Percentiles rank a stretch among this genome's conserved stretches.
phyloP scores from a whole-genome alignment of 2,329 filamentous ascomycete species.

The Nakataea oryzae region DNA sequence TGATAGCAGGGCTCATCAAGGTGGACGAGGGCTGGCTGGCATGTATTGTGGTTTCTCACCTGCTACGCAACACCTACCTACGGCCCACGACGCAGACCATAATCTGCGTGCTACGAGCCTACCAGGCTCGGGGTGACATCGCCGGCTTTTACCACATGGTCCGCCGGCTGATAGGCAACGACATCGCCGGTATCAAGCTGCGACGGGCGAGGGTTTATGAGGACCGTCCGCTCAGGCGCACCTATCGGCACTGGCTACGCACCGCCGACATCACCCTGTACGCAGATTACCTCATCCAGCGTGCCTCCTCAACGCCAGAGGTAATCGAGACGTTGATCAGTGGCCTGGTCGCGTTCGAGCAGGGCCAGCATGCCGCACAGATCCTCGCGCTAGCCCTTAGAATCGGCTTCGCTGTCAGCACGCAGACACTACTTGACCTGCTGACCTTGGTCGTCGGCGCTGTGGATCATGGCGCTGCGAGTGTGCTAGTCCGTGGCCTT shows the following conservation, averaged over 20 bases:
- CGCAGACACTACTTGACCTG: conserved; percentile 27
- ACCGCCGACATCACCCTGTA: conserved; percentile 11
- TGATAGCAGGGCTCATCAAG: conserved; percentile 56
- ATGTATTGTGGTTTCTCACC: conserved; percentile 40
- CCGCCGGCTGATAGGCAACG: conserved; percentile 32
- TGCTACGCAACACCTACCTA: conserved; percentile 31
- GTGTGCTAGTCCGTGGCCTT: conserved; percentile 21
- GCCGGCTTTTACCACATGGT: conserved; percentile 32
- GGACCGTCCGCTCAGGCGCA: not conserved
- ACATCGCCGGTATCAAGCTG: conserved; percentile 27
- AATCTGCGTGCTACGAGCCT: conserved; percentile 39
- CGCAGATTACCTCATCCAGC: conserved; percentile 27
- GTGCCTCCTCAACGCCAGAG: conserved; percentile 23
- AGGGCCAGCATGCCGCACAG: conserved; percentile 30
- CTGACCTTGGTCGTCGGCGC: conserved; percentile 29
- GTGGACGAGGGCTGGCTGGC: conserved; percentile 37
- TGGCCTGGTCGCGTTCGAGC: conserved; percentile 36
- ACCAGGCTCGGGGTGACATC: conserved; percentile 28
- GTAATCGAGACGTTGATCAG: conserved; percentile 35
- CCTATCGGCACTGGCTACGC: conserved; percentile 19
- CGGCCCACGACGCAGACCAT: conserved; percentile 38
- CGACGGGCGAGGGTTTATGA: conserved; percentile 7
- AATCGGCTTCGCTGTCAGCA: conserved; percentile 23
- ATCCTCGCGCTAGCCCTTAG: conserved; percentile 28
- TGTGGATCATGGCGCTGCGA: conserved; percentile 24